Evolutionary conservation across 352 stramenopile genomes (phyloP).

Genomic region (Peronosclerospora sorghi): DNA sequence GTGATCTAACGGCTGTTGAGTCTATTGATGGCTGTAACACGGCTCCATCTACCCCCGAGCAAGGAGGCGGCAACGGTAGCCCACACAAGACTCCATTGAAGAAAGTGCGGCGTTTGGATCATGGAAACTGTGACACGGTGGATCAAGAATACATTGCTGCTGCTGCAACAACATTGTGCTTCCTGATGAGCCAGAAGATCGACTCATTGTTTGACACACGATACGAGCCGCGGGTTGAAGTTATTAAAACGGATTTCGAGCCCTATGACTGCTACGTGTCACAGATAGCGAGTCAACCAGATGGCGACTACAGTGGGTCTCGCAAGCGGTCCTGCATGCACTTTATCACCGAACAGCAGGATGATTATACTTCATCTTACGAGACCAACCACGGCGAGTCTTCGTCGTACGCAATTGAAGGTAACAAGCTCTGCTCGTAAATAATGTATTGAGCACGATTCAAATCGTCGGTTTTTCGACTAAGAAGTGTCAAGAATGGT

Average conservation of each 20-base stretch:
- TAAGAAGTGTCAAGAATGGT: too few relatives aligned
- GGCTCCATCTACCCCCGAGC: constrained; percentile 29
- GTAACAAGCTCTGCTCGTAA: too few relatives aligned
- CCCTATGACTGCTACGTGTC: too few relatives aligned
- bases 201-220: constrained; percentile 61
- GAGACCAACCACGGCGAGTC: too few relatives aligned
- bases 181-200: constrained; percentile 80
- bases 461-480: too few relatives aligned
- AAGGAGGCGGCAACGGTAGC: constrained; percentile 5
- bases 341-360: too few relatives aligned
- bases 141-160: constrained; percentile 76
- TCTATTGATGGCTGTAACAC: constrained; percentile 21
- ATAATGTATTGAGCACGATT: too few relatives aligned
- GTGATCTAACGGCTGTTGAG: constrained; percentile 2
- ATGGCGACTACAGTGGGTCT: constrained; percentile 16
- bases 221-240: too few relatives aligned
- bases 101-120: constrained; percentile 41
- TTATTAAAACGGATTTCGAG: constrained; percentile 42
- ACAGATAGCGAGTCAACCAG: constrained; percentile 6
- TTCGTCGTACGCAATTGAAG: too few relatives aligned
- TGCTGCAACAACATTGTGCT: constrained; percentile 66
- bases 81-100: too few relatives aligned
- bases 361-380: too few relatives aligned
- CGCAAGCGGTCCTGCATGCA: constrained; percentile 70
- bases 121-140: constrained; percentile 34